Conservation (phyloP, 352 stramenopile species). For the Synura sp. region DNA sequence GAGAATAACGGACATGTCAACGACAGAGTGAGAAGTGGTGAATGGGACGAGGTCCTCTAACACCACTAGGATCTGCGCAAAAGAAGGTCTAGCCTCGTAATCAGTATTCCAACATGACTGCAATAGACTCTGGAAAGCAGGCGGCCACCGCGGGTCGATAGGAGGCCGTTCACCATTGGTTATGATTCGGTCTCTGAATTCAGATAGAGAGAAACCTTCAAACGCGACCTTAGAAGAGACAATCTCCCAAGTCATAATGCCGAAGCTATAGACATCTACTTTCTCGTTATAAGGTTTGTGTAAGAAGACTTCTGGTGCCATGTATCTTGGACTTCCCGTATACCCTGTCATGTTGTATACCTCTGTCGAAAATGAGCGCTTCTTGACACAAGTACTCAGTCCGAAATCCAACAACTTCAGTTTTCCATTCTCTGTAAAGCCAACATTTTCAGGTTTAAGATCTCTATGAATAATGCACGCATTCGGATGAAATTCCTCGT, state of each 20-base stretch:
- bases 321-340: slow-evolving; percentile 49
- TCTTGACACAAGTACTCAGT: slow-evolving; percentile 41
- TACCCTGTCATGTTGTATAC: slow-evolving; percentile 48
- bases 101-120: neutral
- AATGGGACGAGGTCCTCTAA: neutral
- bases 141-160: neutral
- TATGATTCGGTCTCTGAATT: neutral
- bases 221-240: no score
- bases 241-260: slow-evolving; percentile 44
- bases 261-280: slow-evolving; percentile 45
- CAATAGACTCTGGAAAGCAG: neutral
- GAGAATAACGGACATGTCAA: no score
- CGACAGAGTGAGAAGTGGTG: no score
- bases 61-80: neutral
- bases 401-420: slow-evolving; percentile 56
- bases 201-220: no score
- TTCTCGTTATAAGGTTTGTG: slow-evolving; percentile 43
- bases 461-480: neutral
- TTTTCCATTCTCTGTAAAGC: slow-evolving; percentile 48
- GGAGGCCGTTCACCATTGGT: neutral
- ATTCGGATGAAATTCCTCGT: neutral
- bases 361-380: neutral
- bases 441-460: slow-evolving; percentile 51
- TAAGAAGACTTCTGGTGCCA: slow-evolving; percentile 30
- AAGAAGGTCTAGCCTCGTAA: neutral